These are phyloP conservation scores for Fusarium cicatricum DNA, from an alignment of 2,329 filamentous ascomycete genomes.

Conservation along the genomic window DNA sequence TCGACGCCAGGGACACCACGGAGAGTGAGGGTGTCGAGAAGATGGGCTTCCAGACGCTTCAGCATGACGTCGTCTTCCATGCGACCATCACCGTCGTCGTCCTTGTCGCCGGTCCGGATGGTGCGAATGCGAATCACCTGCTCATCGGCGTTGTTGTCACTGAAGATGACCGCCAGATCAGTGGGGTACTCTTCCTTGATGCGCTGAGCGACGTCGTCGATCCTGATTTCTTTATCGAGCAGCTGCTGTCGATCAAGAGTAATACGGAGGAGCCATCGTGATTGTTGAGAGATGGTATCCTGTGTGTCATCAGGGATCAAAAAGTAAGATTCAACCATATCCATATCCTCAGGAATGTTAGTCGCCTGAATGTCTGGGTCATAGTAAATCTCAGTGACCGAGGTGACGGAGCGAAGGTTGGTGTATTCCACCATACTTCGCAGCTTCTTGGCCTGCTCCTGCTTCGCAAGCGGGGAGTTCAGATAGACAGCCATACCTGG, in stretches of 20 bases:
- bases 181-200: constrained; percentile 89
- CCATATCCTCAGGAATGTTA: constrained; percentile 84
- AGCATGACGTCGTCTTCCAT: constrained; percentile 92
- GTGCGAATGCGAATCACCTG: constrained; percentile 94
- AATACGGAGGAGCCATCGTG: constrained; percentile 94
- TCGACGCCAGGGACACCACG: constrained; percentile 91
- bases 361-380: constrained; percentile 90
- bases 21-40: constrained; percentile 89
- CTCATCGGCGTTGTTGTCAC: constrained; percentile 96
- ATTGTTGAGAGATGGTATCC: constrained; percentile 74
- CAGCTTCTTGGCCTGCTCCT: constrained; percentile 84
- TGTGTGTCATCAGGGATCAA: constrained; percentile 83
- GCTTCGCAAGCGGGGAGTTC: constrained; percentile 67
- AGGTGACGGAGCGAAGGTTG: constrained; percentile 88
- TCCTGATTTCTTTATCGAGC: constrained; percentile 90
- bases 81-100: constrained; percentile 67
- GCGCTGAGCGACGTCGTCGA: constrained; percentile 87
- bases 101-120: constrained; percentile 71
- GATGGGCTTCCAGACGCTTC: constrained; percentile 89
- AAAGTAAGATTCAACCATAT: constrained; percentile 98
- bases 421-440: constrained; percentile 95
- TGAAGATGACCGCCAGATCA: constrained; percentile 93
- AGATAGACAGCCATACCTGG: constrained; percentile 96
- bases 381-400: constrained; percentile 95
- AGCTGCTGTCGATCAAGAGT: constrained; percentile 93